These are phyloP conservation scores for Psidium guajava DNA, from an alignment of 345 rosid genomes.

Conservation along the genomic window DNA sequence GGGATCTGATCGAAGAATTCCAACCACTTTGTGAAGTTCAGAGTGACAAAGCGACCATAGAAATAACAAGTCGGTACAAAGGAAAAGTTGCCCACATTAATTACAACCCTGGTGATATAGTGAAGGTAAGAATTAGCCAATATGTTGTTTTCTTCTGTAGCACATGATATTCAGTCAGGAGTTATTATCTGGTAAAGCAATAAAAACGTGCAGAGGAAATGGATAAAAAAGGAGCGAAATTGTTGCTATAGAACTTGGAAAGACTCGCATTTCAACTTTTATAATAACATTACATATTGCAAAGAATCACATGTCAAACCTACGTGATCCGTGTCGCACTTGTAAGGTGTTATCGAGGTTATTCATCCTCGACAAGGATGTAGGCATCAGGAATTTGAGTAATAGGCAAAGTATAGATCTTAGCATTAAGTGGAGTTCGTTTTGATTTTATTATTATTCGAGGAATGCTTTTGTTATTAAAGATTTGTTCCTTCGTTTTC, in stretches of 20 bases:
- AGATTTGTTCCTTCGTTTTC: neutral
- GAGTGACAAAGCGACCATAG: slow-evolving; percentile 94
- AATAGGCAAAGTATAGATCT: neutral
- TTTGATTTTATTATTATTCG: neutral
- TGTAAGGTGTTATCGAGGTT: neutral
- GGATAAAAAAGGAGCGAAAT: neutral
- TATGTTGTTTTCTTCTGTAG: neutral
- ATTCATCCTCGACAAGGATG: neutral
- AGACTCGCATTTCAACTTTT: neutral
- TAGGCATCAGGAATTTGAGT: neutral
- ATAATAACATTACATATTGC: too few species aligned
- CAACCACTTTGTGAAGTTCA: slow-evolving; percentile 97
- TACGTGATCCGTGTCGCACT: neutral
- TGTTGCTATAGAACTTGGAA: neutral
- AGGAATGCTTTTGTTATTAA: neutral
- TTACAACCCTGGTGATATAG: slow-evolving; percentile 67
- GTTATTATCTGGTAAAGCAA: neutral
- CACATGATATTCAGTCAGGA: neutral
- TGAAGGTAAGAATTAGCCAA: slow-evolving; percentile 42
- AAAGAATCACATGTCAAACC: too few species aligned
- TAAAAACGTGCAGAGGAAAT: neutral
- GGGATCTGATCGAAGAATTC: slow-evolving; percentile 79
- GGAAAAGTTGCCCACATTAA: slow-evolving; percentile 59
- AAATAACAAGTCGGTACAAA: slow-evolving; percentile 86
- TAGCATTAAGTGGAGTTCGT: too few species aligned